Conservation (phyloP, 1,139 yeast genomes). For the Magnusiomyces tetraspermus region DNA sequence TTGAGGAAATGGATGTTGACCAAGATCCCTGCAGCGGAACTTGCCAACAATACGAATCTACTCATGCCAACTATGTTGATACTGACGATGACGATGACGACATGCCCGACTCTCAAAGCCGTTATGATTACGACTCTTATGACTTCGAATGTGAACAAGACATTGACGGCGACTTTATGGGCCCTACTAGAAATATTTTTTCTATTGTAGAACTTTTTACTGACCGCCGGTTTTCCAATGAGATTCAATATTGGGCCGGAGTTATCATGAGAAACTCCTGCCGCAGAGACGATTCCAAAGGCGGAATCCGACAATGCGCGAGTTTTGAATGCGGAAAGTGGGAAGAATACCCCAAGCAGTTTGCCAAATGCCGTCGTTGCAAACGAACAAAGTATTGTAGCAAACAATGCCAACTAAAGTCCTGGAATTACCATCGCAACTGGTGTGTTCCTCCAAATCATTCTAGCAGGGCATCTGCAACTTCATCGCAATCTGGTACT, state of each 20-base stretch:
- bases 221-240: slow-evolving; percentile 54
- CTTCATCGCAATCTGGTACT: background rate
- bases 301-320: slow-evolving; percentile 94
- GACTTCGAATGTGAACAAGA: slow-evolving; percentile 39
- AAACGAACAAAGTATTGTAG: slow-evolving; percentile 93
- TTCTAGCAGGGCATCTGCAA: slow-evolving; percentile 4
- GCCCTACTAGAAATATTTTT: slow-evolving; percentile 60
- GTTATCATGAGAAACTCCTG: slow-evolving; percentile 94
- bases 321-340: slow-evolving; percentile 90
- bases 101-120: slow-evolving; percentile 10
- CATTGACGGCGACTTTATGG: slow-evolving; percentile 34
- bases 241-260: slow-evolving; percentile 93
- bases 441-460: slow-evolving; percentile 63
- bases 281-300: slow-evolving; percentile 73
- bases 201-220: slow-evolving; percentile 91
- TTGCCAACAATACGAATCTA: background rate
- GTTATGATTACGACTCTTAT: slow-evolving; percentile 53
- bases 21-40: slow-evolving; percentile 13
- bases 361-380: slow-evolving; percentile 90
- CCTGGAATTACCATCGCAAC: slow-evolving; percentile 88
- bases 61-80: slow-evolving; percentile 10
- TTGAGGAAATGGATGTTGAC: slow-evolving; percentile 18
- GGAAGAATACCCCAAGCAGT: slow-evolving; percentile 85
- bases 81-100: slow-evolving; percentile 45
- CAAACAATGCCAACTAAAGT: slow-evolving; percentile 79